A percentile compares a stretch with the other conserved stretches of the same genome.
Conservation (phyloP, 768 basidiomycete genomes). For the Cystoderma amianthinum region DNA sequence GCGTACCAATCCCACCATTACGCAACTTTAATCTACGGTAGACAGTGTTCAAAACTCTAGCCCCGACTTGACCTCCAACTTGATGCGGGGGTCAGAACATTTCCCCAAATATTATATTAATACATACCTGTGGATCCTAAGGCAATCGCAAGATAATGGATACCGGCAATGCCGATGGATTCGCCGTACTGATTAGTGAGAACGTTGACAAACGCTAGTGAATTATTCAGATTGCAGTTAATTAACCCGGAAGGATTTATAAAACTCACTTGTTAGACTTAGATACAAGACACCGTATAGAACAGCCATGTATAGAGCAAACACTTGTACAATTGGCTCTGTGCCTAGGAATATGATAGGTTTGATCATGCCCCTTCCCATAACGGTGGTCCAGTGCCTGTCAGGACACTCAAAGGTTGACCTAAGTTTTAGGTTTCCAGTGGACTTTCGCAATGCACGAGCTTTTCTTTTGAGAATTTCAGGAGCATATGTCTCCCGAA, state of each 20-base stretch:
- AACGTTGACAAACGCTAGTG: constrained; percentile 44
- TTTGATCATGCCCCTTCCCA: constrained; percentile 43
- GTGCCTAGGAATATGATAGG: constrained; percentile 47
- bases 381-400: constrained; percentile 34
- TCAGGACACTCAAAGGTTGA: constrained; percentile 33
- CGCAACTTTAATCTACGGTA: constrained; percentile 37
- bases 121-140: constrained; percentile 39
- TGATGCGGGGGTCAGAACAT: neutral
- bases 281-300: constrained; percentile 46
- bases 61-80: constrained; percentile 33
- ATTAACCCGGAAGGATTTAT: neutral
- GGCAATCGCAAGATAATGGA: constrained; percentile 60
- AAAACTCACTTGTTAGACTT: constrained; percentile 27
- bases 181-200: constrained; percentile 42
- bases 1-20: constrained; percentile 45
- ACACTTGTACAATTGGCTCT: constrained; percentile 59
- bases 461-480: constrained; percentile 38
- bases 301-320: constrained; percentile 52
- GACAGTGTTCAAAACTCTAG: constrained; percentile 36
- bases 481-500: constrained; percentile 39
- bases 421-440: constrained; percentile 21
- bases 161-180: constrained; percentile 41
- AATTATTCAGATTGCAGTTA: neutral
- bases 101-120: too few species aligned
- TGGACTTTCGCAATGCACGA: constrained; percentile 24